phyloP scores from a whole-genome alignment of 768 basidiomycete genomes.

The Leccinum subgranulosum region DNA sequence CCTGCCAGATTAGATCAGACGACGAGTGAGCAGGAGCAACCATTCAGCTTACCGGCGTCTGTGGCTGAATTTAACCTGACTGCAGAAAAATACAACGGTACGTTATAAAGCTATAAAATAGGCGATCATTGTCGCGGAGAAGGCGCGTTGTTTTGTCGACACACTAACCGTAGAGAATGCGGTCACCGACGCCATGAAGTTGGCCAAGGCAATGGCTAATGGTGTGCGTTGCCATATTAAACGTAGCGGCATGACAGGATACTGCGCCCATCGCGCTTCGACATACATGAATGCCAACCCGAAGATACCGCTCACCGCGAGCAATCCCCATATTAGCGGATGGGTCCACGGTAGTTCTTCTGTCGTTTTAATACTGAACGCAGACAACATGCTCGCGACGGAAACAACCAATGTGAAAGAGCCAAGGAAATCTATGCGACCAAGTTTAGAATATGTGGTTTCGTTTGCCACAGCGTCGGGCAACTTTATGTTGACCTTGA shows the following conservation, averaged over 20 bases:
- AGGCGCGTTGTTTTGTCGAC: not conserved
- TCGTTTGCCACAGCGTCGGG: slow-evolving; percentile 64
- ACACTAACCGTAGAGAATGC: slow-evolving; percentile 72
- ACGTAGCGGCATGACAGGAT: slow-evolving; percentile 89
- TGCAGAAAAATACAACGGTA: slow-evolving; percentile 86
- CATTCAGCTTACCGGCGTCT: slow-evolving; percentile 55
- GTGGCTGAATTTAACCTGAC: slow-evolving; percentile 69
- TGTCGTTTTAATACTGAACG: slow-evolving; percentile 72
- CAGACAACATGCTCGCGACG: slow-evolving; percentile 70
- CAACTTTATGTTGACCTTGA: slow-evolving; percentile 76
- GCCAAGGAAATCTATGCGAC: slow-evolving; percentile 82
- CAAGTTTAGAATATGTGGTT: slow-evolving; percentile 57
- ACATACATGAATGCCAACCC: slow-evolving; percentile 65
- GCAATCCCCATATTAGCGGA: slow-evolving; percentile 65
- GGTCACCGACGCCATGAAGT: slow-evolving; percentile 72
- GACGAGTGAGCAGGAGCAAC: not conserved
- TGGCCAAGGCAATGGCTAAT: slow-evolving; percentile 74
- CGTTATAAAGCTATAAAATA: slow-evolving; percentile 66
- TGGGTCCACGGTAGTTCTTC: slow-evolving; percentile 77
- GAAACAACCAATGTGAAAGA: slow-evolving; percentile 73
- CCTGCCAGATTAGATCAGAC: slow-evolving; percentile 41
- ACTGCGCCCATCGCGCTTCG: slow-evolving; percentile 73
- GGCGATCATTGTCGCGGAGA: slow-evolving; percentile 2
- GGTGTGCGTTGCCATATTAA: slow-evolving; percentile 78
- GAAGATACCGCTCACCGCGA: slow-evolving; percentile 55